A percentile compares a stretch with the other conserved stretches of the same genome.
Evolutionary conservation across 495 filamentous ascomycete genomes (phyloP).

Genomic region (Endocarpon pusillum): DNA sequence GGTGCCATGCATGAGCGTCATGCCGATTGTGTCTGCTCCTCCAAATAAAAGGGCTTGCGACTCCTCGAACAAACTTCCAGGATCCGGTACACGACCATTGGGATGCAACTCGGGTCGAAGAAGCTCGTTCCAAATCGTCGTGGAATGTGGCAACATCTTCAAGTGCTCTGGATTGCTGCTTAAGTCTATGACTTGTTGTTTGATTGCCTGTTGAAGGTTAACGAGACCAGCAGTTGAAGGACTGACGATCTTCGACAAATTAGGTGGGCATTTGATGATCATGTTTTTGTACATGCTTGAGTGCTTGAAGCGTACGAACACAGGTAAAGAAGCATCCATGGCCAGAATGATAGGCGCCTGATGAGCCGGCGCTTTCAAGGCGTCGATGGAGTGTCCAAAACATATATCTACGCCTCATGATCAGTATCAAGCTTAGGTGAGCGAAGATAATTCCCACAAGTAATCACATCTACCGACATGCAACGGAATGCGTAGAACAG

Average conservation of each 20-base stretch:
- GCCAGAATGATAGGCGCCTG: constrained; percentile 15
- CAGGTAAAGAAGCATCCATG: constrained; percentile 12
- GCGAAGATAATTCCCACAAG: background rate
- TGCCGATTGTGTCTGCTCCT: constrained; percentile 23
- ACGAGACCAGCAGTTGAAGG: constrained; percentile 16
- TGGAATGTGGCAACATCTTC: constrained; percentile 12
- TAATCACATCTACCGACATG: constrained; percentile 23
- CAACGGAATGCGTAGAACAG: constrained; percentile 21
- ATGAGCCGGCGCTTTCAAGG: constrained; percentile 16
- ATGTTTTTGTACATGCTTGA: constrained; percentile 13
- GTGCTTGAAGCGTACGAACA: constrained; percentile 15
- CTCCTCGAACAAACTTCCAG: constrained; percentile 18
- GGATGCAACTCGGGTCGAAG: constrained; percentile 13
- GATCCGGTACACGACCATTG: constrained; percentile 6
- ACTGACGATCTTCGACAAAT: constrained; percentile 12
- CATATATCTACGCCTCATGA: constrained; percentile 10
- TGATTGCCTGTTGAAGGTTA: constrained; percentile 12
- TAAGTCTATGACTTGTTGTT: constrained; percentile 11
- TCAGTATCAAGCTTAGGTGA: background rate
- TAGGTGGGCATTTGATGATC: constrained; percentile 15
- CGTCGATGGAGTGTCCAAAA: constrained; percentile 17
- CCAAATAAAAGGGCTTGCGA: constrained; percentile 21
- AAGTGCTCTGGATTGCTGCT: constrained; percentile 10
- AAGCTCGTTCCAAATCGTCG: constrained; percentile 22
- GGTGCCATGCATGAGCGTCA: constrained; percentile 16